Percentiles rank a stretch among this genome's conserved stretches.
These are phyloP conservation scores for Lichtheimia corymbifera DNA, from an alignment of 371 early-diverging fungal species.

Conservation along the genomic window DNA sequence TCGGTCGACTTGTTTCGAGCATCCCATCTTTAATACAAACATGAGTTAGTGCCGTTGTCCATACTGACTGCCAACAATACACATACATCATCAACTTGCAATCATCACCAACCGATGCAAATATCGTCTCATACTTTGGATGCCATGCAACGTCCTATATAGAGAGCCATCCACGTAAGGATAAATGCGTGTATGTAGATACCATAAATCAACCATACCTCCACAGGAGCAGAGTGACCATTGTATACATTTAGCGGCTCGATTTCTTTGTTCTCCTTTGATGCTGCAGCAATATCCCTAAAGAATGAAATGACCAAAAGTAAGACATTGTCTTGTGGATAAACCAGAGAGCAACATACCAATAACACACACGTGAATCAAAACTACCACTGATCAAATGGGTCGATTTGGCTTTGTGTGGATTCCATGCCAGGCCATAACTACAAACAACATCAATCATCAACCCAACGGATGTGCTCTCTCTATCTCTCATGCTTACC, in stretches of 20 bases:
- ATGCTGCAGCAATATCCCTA: slow-evolving; percentile 45
- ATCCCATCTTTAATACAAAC: slow-evolving; percentile 66
- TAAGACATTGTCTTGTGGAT: background rate
- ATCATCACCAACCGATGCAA: slow-evolving; percentile 97
- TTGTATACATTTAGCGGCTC: slow-evolving; percentile 75
- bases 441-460: background rate
- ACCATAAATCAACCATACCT: slow-evolving; percentile 43
- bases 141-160: slow-evolving; percentile 93
- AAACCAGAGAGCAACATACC: slow-evolving; percentile 41
- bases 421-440: slow-evolving; percentile 83
- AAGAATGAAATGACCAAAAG: background rate
- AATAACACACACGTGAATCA: slow-evolving; percentile 87
- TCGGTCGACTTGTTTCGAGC: slow-evolving; percentile 50
- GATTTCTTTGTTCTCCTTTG: slow-evolving; percentile 71
- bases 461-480: background rate
- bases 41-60: background rate
- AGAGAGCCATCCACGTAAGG: background rate
- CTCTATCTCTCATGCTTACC: slow-evolving; percentile 51
- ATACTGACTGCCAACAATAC: background rate
- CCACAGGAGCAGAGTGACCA: slow-evolving; percentile 91
- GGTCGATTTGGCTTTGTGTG: slow-evolving; percentile 56
- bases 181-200: too few relatives aligned
- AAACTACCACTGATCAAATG: slow-evolving; percentile 82
- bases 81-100: slow-evolving; percentile 84
- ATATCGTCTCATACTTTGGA: slow-evolving; percentile 74